Evolutionary conservation across 2,329 filamentous ascomycete genomes (phyloP), one percentile per base, ranked within the genome.

Genomic region (Aspergillus sp.): DNA sequence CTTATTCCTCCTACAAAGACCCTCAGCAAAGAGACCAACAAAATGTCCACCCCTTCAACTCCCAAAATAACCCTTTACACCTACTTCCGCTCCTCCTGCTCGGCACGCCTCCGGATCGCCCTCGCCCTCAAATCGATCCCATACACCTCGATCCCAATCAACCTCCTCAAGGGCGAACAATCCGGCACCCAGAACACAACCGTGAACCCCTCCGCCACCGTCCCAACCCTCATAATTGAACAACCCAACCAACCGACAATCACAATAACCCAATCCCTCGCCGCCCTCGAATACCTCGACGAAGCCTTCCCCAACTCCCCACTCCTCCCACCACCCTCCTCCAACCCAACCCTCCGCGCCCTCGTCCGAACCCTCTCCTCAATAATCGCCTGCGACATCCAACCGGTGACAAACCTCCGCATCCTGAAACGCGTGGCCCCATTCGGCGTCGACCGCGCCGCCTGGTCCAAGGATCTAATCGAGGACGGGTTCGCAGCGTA

Each of bases 71-170:
- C 68, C 2, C 79, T 88, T 9, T 80, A 87, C 74, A 82, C 79
- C 59, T 87, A 86, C 73, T 86, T 83, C 71, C 79, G 83, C 60
- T 88, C 85, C 48, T 86, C 84, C 15, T 88, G 84, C 73, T 83
- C 84, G 1, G 84, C 81, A 0, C 81, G 85, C 12, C 74, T 88
- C 5, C 83, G 84, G 45, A 87, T 87, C 58, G 83, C 83, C 11
- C 74, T 86, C 1, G 74, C 82, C 55, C 74, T 84, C 50, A 88
- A 88, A 63, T 67, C 67, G 20, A 77, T 87, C 52, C 62, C 74
- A 2, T 82, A 81, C 62, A 75, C 76, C 6, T 70, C 75, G 18
- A 70, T 78, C 32, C 75, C 77, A 52, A 72, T 86, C 66, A 82
- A 86, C 64, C 78, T 86, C 5, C 75, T 85, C 58, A 79, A 81